A percentile compares a stretch with the other conserved stretches of the same genome.
Conservation (phyloP, 805 yeast genomes). For the Candida corydali region DNA sequence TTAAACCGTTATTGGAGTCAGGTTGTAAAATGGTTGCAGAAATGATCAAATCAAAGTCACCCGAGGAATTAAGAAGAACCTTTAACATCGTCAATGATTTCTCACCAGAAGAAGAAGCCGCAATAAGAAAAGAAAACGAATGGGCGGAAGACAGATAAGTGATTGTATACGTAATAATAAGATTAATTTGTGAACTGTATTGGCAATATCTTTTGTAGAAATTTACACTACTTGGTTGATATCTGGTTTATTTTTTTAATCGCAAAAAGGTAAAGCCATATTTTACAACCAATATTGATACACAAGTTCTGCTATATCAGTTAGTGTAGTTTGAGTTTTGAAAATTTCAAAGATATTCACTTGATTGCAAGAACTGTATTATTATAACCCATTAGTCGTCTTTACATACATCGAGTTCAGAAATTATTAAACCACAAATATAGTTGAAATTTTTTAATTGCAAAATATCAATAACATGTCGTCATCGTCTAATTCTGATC, state of each 20-base stretch:
- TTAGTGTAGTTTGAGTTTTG: too few relatives aligned
- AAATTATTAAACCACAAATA: too few relatives aligned
- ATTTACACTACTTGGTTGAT: background rate
- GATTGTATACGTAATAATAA: too few relatives aligned
- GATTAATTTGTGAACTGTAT: too few relatives aligned
- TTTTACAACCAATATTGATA: conserved; percentile 2
- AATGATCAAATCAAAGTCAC: conserved; percentile 76
- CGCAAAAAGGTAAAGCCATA: conserved; percentile 1
- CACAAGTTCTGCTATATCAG: too few relatives aligned
- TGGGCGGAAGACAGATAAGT: conserved; percentile 82
- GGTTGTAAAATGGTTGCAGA: conserved; percentile 82
- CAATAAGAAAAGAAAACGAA: conserved; percentile 81
- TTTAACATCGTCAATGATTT: conserved; percentile 80
- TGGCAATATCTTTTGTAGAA: background rate
- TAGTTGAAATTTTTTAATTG: conserved; percentile 3
- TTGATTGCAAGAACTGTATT: too few relatives aligned
- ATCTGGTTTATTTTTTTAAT: background rate
- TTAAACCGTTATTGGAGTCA: conserved; percentile 69
- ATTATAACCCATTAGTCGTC: too few relatives aligned
- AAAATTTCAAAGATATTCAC: too few relatives aligned
- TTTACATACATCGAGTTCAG: too few relatives aligned
- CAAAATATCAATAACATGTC: background rate
- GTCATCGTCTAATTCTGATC: background rate
- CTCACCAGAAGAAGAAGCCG: conserved; percentile 84
- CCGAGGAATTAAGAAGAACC: conserved; percentile 75